Evolutionary conservation across 2,329 filamentous ascomycete species (phyloP), one percentile per base, ranked within the genome.

Genomic region (Aspergillus luchuensis): DNA sequence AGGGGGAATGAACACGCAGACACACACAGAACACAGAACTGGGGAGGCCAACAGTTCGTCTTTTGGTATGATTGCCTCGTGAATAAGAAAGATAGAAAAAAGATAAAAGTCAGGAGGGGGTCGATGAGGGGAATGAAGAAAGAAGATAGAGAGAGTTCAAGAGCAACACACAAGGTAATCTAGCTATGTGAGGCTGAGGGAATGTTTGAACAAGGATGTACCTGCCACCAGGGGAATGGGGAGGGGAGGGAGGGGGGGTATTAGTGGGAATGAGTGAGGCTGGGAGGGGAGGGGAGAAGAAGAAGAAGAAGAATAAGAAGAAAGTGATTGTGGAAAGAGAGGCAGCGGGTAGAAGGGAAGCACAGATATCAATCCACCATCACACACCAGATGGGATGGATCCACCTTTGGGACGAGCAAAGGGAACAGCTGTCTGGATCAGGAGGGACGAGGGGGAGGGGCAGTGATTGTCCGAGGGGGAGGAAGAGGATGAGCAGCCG

Each of bases 361-460:
- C 45, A 43, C 52, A 51, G 57, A 57, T 63, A 63, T 63, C 59
- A 59, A 58, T 59, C 62, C 50, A 28, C 48, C 56, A 58, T 21
- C 38, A 30, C 57, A 43, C 51, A 58, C 45, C 30, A 58, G 47
- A 52, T 51, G 43, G 41, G 52, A 59, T 52, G 57, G 62, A 33
- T 61, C 61, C 56, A 58, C 55, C 58, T 36, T 13, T 56, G 55
- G 51, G n/a, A 56, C 21, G 41, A 54, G 51, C 19, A 43, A 54
- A 38, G 38, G 30, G 33, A 58, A 64, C 60, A 62, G 56, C 57
- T 62, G 59, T 62, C 58, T 63, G 56, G 50, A 62, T 58, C 57
- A 58, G 53, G 60, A 61, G 52, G 57, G 47, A 41, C 33, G 47
- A 53, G 43, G 53, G 61, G 58, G 62, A 62, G 59, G 57, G 57